Evolutionary conservation across 345 rosid species (phyloP).

Genomic region (Eutrema yunnanense): DNA sequence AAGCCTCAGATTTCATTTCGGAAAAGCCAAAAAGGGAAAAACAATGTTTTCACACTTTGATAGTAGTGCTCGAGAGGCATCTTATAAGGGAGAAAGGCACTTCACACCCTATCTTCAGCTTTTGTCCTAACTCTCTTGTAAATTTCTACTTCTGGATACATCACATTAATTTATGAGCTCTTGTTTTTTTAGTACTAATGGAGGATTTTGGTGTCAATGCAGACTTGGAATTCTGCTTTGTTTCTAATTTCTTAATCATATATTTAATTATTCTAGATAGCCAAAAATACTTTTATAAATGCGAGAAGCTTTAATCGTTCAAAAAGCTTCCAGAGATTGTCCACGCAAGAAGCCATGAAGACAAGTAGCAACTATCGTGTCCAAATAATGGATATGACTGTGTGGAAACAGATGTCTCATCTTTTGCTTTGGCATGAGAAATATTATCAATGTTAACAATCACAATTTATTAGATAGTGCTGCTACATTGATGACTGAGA

Average conservation of each 20-base stretch:
- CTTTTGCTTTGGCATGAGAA: too few relatives aligned
- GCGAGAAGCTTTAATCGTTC: too few relatives aligned
- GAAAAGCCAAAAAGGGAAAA: background rate
- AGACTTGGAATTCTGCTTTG: background rate
- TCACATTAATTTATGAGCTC: background rate
- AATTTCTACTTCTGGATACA: slow-evolving; percentile 21
- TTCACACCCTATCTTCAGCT: slow-evolving; percentile 44
- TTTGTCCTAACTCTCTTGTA: slow-evolving; percentile 50
- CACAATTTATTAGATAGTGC: too few relatives aligned
- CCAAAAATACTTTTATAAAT: too few relatives aligned
- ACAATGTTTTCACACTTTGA: background rate
- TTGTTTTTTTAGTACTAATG: background rate
- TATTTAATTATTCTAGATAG: too few relatives aligned
- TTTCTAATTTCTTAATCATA: background rate
- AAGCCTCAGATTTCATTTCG: background rate
- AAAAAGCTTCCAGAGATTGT: too few relatives aligned
- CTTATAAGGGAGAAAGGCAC: slow-evolving; percentile 57
- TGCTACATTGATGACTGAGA: too few relatives aligned
- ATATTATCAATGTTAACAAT: too few relatives aligned
- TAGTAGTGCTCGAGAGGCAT: slow-evolving; percentile 50
- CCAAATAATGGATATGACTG: too few relatives aligned
- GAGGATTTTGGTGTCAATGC: background rate
- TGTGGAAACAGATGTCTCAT: too few relatives aligned
- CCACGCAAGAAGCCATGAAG: too few relatives aligned
- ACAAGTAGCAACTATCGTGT: too few relatives aligned